Percentiles rank a stretch among this genome's conserved stretches.
Conservation (phyloP, 176 grass and related monocot genomes). For the Oryza longistaminata region DNA sequence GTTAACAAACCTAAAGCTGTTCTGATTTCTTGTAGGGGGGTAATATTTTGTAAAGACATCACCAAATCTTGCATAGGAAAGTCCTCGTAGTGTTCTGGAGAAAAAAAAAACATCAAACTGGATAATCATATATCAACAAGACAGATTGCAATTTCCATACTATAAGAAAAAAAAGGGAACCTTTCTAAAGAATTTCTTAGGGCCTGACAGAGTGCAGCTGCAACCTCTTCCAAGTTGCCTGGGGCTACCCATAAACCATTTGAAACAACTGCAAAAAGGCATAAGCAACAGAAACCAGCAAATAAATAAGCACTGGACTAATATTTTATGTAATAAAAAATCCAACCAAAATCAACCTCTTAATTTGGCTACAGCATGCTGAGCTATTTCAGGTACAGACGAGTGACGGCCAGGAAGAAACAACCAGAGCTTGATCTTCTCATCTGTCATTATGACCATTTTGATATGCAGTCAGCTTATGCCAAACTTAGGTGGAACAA, state of each 20-base stretch:
- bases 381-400: conserved; percentile 61
- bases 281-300: conserved; percentile 22
- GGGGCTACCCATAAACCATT: conserved; percentile 91
- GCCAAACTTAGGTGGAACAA: neutral
- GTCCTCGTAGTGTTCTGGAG: conserved; percentile 69
- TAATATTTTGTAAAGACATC: conserved; percentile 93
- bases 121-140: conserved; percentile 23
- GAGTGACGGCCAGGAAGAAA: conserved; percentile 91
- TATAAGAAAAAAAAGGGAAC: conserved; percentile 44
- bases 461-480: conserved; percentile 28
- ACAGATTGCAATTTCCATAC: conserved; percentile 7
- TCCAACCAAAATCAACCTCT: conserved; percentile 66
- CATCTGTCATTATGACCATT: conserved; percentile 59
- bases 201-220: conserved; percentile 80
- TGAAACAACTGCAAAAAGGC: conserved; percentile 64
- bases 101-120: conserved; percentile 22
- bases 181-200: conserved; percentile 97
- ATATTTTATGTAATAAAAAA: conserved; percentile 13
- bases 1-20: conserved; percentile 67
- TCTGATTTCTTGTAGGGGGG: conserved; percentile 68
- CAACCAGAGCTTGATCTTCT: conserved; percentile 99
- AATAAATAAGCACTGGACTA: conserved; percentile 38
- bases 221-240: conserved; percentile 95
- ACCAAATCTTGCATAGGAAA: conserved; percentile 95
- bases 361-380: conserved; percentile 79